phyloP scores from a whole-genome alignment of 2,329 filamentous ascomycete genomes.

The Fusarium nodosum region DNA sequence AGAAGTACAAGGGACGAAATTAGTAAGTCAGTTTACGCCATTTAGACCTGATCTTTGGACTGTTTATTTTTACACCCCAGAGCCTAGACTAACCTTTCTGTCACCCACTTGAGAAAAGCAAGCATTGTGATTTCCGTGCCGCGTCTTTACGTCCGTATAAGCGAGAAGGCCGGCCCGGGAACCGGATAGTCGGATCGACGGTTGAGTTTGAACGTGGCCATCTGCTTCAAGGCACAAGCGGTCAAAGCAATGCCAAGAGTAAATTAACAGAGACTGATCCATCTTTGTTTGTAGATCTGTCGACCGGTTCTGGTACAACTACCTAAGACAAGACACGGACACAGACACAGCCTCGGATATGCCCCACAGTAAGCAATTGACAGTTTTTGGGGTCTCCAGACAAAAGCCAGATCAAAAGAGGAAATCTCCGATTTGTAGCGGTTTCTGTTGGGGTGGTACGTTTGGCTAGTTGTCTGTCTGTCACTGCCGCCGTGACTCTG shows the following conservation, averaged over 20 bases:
- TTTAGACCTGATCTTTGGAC: too few relatives aligned
- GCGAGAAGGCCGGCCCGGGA: neutral
- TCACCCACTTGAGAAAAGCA: neutral
- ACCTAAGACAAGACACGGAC: neutral
- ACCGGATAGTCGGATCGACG: neutral
- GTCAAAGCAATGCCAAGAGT: neutral
- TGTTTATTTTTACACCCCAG: neutral
- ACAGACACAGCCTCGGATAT: neutral
- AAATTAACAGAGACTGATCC: neutral
- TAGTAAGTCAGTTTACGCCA: too few relatives aligned
- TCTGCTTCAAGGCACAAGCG: neutral
- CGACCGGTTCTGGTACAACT: neutral
- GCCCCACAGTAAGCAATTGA: neutral
- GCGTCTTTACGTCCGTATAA: neutral
- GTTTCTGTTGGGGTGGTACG: constrained; percentile 9
- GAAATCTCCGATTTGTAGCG: constrained; percentile 5
- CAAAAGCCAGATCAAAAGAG: constrained; percentile 7
- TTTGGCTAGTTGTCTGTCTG: neutral
- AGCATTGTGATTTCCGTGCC: neutral
- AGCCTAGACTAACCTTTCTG: neutral
- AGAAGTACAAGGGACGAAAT: neutral
- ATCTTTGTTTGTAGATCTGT: constrained; percentile 1
- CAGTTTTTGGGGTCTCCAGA: neutral
- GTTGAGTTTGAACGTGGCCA: neutral
- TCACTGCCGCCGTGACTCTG: neutral